phyloP scores from a whole-genome alignment of 495 filamentous ascomycete genomes.

The Pseudoneurospora amorphoporcata region DNA sequence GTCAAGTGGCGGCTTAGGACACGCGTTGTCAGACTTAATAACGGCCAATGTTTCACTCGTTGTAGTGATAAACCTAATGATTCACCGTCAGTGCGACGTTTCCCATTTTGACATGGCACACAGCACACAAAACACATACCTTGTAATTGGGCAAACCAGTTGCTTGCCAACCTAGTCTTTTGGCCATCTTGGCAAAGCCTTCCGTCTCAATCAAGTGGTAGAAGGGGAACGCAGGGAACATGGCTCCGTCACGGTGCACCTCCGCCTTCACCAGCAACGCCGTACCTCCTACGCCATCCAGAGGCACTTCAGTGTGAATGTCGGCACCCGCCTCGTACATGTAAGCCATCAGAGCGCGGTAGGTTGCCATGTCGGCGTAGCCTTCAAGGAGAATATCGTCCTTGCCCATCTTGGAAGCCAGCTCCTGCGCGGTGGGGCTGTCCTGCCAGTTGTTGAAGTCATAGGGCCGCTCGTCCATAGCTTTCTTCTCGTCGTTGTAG shows the following conservation, averaged over 20 bases:
- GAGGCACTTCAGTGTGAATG: constrained; percentile 48
- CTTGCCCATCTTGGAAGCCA: constrained; percentile 65
- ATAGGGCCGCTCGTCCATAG: constrained; percentile 69
- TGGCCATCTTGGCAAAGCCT: constrained; percentile 96
- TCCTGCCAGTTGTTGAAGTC: constrained; percentile 98
- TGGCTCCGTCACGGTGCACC: constrained; percentile 92
- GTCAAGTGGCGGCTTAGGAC: neutral
- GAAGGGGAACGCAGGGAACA: constrained; percentile 96
- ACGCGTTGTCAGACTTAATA: neutral
- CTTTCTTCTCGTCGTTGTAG: constrained; percentile 58
- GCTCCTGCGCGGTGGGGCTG: constrained; percentile 58
- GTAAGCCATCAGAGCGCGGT: constrained; percentile 85
- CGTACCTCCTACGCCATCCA: constrained; percentile 93
- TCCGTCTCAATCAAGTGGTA: constrained; percentile 97
- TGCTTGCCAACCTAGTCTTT: constrained; percentile 70
- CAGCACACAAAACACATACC: constrained; percentile 41
- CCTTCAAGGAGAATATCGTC: constrained; percentile 94
- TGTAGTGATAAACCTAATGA: constrained; percentile 75
- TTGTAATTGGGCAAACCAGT: constrained; percentile 92
- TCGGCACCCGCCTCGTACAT: constrained; percentile 52
- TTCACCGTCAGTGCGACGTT: constrained; percentile 17
- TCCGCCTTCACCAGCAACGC: constrained; percentile 93
- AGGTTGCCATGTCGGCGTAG: constrained; percentile 86
- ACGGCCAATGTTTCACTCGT: constrained; percentile 49
- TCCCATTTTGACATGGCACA: neutral